These are phyloP conservation scores for Suillus luteus DNA, from an alignment of 768 basidiomycete genomes.

Conservation along the genomic window DNA sequence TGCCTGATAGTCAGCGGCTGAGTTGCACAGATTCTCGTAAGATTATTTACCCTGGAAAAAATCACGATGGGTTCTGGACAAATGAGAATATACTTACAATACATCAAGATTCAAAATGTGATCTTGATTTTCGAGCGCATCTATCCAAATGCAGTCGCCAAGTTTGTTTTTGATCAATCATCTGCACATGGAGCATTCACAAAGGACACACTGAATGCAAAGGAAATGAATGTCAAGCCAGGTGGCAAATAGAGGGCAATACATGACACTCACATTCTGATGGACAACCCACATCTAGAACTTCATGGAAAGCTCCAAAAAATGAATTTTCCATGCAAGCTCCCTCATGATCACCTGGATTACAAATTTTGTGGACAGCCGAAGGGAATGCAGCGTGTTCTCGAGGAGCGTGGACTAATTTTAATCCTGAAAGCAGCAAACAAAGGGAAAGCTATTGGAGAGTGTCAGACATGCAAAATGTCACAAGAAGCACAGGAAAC, in stretches of 20 bases:
- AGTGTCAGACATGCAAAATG: slow-evolving; percentile 1
- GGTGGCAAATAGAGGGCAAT: slow-evolving; percentile 25
- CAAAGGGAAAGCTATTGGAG: slow-evolving; percentile 9
- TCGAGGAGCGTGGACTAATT: slow-evolving; percentile 6
- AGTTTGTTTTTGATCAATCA: slow-evolving; percentile 31
- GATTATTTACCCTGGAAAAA: slow-evolving; percentile 29
- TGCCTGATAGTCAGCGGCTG: slow-evolving; percentile 13
- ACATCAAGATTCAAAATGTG: slow-evolving; percentile 16
- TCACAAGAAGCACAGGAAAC: slow-evolving; percentile 4
- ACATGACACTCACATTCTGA: slow-evolving; percentile 20
- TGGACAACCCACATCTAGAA: slow-evolving; percentile 16
- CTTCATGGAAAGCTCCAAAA: slow-evolving; percentile 13
- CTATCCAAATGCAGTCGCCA: slow-evolving; percentile 19
- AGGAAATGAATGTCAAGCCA: slow-evolving; percentile 29
- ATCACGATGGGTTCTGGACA: slow-evolving; percentile 27
- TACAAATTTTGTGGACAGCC: slow-evolving; percentile 6
- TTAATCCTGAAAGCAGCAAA: slow-evolving; percentile 7
- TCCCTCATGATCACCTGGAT: not conserved
- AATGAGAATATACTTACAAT: slow-evolving; percentile 19
- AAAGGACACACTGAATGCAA: slow-evolving; percentile 27
- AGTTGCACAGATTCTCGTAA: not conserved
- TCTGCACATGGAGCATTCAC: slow-evolving; percentile 28
- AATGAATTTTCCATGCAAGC: slow-evolving; percentile 2
- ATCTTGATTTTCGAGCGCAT: slow-evolving; percentile 26
- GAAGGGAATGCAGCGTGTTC: slow-evolving; percentile 10